phyloP scores from a whole-genome alignment of 2,329 filamentous ascomycete genomes.

The Metarhizium brunneum region DNA sequence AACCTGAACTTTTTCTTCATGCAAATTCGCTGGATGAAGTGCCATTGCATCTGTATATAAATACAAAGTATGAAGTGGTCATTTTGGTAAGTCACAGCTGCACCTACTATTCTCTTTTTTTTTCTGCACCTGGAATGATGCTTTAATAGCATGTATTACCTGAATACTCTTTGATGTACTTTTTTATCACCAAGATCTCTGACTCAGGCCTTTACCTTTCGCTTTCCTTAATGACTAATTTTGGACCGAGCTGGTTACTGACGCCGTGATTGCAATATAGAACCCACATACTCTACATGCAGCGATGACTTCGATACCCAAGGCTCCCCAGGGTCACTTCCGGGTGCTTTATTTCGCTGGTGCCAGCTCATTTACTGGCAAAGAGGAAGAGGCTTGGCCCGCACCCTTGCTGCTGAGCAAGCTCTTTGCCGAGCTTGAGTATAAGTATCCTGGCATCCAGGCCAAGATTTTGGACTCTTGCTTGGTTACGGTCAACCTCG shows the following conservation, averaged over 20 bases:
- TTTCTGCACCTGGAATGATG: conserved; percentile 36
- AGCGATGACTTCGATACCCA: conserved; percentile 29
- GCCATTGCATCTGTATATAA: neutral
- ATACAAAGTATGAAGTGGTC: neutral
- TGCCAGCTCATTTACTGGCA: conserved; percentile 62
- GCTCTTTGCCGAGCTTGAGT: conserved; percentile 60
- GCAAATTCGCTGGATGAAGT: neutral
- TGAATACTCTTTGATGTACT: conserved; percentile 46
- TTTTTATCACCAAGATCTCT: conserved; percentile 65
- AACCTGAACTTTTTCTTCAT: neutral
- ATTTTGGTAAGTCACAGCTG: conserved; percentile 7
- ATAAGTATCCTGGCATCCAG: conserved; percentile 59
- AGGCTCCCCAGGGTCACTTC: conserved; percentile 56
- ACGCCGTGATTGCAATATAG: neutral
- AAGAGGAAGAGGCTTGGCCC: conserved; percentile 53
- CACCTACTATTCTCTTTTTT: conserved; percentile 5
- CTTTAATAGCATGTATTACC: conserved; percentile 49
- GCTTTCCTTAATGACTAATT: conserved; percentile 2
- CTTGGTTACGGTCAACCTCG: conserved; percentile 69
- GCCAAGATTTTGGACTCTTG: conserved; percentile 61
- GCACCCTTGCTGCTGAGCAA: conserved; percentile 55
- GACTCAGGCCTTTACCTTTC: conserved; percentile 29
- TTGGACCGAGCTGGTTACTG: neutral
- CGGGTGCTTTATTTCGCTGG: conserved; percentile 75
- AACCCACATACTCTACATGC: neutral